Evolutionary conservation across 2,329 filamentous ascomycete species (phyloP).

Genomic region (Penicillium sp.): DNA sequence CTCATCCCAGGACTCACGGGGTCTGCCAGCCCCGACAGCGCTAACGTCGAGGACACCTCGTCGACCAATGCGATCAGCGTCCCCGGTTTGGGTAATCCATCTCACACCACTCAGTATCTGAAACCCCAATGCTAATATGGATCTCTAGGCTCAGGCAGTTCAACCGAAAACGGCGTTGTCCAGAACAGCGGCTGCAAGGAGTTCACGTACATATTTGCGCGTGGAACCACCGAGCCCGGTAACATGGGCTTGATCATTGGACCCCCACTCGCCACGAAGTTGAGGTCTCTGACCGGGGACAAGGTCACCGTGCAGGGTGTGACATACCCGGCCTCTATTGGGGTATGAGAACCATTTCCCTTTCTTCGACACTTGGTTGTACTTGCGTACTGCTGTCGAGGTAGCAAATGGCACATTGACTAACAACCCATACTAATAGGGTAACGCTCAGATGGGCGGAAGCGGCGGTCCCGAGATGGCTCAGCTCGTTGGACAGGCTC

Average conservation of each 20-base stretch:
- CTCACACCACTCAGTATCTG: not conserved
- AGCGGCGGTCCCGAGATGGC: constrained; percentile 33
- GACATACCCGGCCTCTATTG: constrained; percentile 30
- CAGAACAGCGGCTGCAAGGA: constrained; percentile 41
- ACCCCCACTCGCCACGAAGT: constrained; percentile 32
- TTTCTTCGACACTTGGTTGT: not conserved
- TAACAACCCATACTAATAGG: constrained; percentile 14
- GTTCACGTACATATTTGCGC: constrained; percentile 46
- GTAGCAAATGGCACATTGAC: not conserved
- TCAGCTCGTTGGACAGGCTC: constrained; percentile 28
- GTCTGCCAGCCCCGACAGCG: not conserved
- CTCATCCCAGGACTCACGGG: not conserved
- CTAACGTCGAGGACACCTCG: not conserved
- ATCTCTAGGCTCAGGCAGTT: constrained; percentile 18
- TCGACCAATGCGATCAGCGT: not conserved
- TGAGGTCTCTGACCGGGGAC: constrained; percentile 24
- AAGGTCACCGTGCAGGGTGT: constrained; percentile 35
- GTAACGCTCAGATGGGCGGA: constrained; percentile 27
- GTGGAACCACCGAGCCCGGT: constrained; percentile 42
- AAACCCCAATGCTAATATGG: constrained; percentile 11
- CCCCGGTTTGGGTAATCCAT: not conserved
- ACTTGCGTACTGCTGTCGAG: not conserved
- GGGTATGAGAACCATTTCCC: constrained; percentile 10
- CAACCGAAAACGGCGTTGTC: constrained; percentile 40
- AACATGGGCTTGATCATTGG: constrained; percentile 46